Base-by-base conservation (phyloP, 1,284 basidiomycete genomes). In the Veloporphyrellus conicus region DNA sequence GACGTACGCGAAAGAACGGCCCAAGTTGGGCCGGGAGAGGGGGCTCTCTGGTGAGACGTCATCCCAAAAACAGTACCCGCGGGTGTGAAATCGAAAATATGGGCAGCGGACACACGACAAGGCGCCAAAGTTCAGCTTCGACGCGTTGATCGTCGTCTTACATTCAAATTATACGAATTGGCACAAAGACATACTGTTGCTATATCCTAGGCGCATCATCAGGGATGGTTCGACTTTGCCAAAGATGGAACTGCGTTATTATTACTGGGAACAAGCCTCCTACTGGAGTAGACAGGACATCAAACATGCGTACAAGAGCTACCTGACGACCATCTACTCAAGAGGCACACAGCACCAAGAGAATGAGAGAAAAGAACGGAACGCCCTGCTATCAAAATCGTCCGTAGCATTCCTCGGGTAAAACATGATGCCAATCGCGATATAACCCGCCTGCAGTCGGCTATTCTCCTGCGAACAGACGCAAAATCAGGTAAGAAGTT, bases 381-480 rank as follows among this genome's bases (percentile, higher is more conserved):
- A 15, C 5, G 29, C 14, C 14, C 35, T 10, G 38, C 40, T 37
- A 43, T 51, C 38, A 5, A 22, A 32, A 56, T 47, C 31, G 57
- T 45, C 50, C 43, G 37, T 45, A 36, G 18, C 19, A 47, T 12
- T 29, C 38, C 33, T 35, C 22, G 10, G 1, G 10, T 3, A 34
- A 50, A 20, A n/a, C 4, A 8, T 5, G 23, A 25, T 8, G n/a
- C n/a, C n/a, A n/a, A n/a, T n/a, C n/a, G n/a, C n/a, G n/a, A n/a
- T n/a, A n/a, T n/a, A n/a, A n/a, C n/a, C n/a, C n/a, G n/a, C n/a
- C n/a, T n/a, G 14, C 18, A 25, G 19, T 11, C 3, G 22, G 16
- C 34, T 81, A 93, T 71, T 93, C 90, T 54, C 90, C 87, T 27
- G 86, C 84, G 63, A 93, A 93, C 51, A 92, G 60, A 14, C 90